Base-by-base conservation (phyloP, 352 stramenopile species). In the Phytophthora quininea region DNA sequence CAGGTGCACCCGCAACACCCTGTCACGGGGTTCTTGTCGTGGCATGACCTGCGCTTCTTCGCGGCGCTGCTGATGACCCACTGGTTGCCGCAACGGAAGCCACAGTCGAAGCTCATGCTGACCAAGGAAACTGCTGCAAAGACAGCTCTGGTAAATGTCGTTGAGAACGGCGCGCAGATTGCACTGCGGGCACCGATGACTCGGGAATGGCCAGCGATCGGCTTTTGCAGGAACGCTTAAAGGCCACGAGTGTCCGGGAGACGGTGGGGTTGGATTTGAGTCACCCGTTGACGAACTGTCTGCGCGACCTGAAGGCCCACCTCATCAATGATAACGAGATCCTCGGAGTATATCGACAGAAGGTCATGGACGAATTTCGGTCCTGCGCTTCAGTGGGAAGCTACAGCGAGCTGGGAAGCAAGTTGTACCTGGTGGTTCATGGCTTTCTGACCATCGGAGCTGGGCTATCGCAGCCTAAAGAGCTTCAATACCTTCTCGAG, bases 291-390 rank as follows among this genome's bases (percentile, higher is more conserved):
- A 86, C 80, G 5, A 91, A 90, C 57, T 82, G 69, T 27, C 69
- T 93, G 43, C 82, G 86, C 11, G 86, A 93, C 49, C 66, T 92
- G 19, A 93, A 93, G 57, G 83, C 82, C 3, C 83, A 92, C 54
- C 67, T 93, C 9, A 87, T 93, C 56, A 92, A 90, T 57, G 86
- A 93, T 63, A 62, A 66, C 27, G 86, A 92, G n/a, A 70, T 79
- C 4, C 80, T 93, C 11, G 58, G 60, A 7, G 64, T 80, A 14
- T 90, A 85, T 50, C 70, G 79, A 5, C 54, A 71, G 32, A 69
- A 70, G 8, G 69, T 91, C 15, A 81, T 93, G 66, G 29, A 45
- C 35, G 61, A 67, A 4, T 53, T 92, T 30, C 38, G 49, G 32
- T 62, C 71, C 3, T 66, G 29, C 45, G 35, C 62, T 43, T 43